Percentiles rank a stretch among this genome's conserved stretches.
These are phyloP conservation scores for Polytrichum formosum DNA, from an alignment of 225 moss, liverwort and hornwort species.

Conservation along the genomic window DNA sequence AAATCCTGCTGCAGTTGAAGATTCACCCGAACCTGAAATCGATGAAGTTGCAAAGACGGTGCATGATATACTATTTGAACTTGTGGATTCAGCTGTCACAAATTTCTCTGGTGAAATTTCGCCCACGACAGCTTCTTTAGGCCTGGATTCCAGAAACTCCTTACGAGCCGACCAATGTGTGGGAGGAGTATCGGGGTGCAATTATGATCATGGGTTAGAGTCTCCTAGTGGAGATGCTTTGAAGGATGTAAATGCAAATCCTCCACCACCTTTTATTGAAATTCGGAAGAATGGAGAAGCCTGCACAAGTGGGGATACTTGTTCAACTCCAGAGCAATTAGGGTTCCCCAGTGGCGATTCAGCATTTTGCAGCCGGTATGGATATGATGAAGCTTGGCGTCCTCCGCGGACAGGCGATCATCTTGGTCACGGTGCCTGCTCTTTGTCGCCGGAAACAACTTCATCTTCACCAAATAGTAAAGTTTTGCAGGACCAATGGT, in stretches of 20 bases:
- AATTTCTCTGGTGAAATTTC: slow-evolving; percentile 23
- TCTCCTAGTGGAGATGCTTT: slow-evolving; percentile 32
- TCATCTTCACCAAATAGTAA: slow-evolving; percentile 29
- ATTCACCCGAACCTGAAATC: slow-evolving; percentile 13
- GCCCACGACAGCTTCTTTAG: slow-evolving; percentile 17
- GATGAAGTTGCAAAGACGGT: slow-evolving; percentile 33
- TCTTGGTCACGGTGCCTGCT: slow-evolving; percentile 32
- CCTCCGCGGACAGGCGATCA: slow-evolving; percentile 34
- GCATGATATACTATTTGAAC: slow-evolving; percentile 41
- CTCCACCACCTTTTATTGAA: slow-evolving; percentile 44
- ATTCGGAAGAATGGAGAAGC: slow-evolving; percentile 46
- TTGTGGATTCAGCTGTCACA: slow-evolving; percentile 37
- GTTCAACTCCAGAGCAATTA: slow-evolving; percentile 30
- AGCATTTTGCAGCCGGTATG: slow-evolving; percentile 31
- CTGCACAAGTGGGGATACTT: slow-evolving; percentile 44
- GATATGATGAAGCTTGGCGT: slow-evolving; percentile 41
- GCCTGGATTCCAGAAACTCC: slow-evolving; percentile 26
- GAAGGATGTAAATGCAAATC: slow-evolving; percentile 26
- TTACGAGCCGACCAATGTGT: slow-evolving; percentile 24
- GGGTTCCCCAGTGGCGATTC: slow-evolving; percentile 23
- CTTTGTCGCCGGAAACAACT: slow-evolving; percentile 30
- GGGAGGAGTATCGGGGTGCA: slow-evolving; percentile 30
- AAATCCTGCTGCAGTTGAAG: slow-evolving; percentile 18
- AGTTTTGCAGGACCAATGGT: slow-evolving; percentile 34
- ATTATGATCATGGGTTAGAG: slow-evolving; percentile 39